These are phyloP conservation scores for Hanseniaspora meyeri DNA, from an alignment of 805 yeast genomes.

Conservation along the genomic window DNA sequence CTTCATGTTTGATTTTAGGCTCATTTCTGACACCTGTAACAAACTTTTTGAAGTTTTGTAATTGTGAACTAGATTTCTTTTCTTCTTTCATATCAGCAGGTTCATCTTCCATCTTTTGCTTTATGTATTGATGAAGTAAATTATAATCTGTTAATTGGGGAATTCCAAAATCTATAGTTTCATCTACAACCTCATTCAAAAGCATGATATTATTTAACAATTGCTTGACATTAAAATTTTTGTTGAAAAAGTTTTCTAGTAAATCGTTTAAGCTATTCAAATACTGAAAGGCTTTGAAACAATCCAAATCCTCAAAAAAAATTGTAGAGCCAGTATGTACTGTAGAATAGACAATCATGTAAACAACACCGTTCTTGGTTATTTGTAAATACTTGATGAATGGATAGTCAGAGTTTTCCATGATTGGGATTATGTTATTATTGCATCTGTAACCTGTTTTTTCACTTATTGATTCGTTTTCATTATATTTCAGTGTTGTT, in stretches of 20 bases:
- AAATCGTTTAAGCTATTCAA: conserved; percentile 22
- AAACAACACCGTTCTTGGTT: conserved; percentile 1
- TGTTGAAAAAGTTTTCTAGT: conserved; percentile 23
- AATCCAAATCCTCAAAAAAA: conserved; percentile 1
- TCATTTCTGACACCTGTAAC: background rate
- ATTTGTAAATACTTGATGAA: conserved; percentile 9
- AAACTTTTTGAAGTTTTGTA: background rate
- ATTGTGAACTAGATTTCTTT: background rate
- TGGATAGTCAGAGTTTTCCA: conserved; percentile 1
- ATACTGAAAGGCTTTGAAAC: conserved; percentile 15
- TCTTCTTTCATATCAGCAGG: background rate
- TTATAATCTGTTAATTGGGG: conserved; percentile 74
- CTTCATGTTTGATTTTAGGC: background rate
- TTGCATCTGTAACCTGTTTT: background rate
- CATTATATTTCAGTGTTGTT: background rate
- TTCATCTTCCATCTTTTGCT: conserved; percentile 35
- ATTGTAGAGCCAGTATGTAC: background rate
- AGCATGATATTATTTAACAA: conserved; percentile 45
- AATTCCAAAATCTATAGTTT: conserved; percentile 80
- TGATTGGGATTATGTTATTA: background rate
- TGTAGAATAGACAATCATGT: background rate
- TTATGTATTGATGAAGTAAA: conserved; percentile 65
- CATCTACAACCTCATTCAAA: conserved; percentile 74
- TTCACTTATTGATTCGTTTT: background rate
- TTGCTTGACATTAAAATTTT: conserved; percentile 38